A percentile compares a stretch with the other conserved stretches of the same genome.
Evolutionary conservation across 179 eudicot genomes (phyloP).

Genomic region (Silene vulgaris): DNA sequence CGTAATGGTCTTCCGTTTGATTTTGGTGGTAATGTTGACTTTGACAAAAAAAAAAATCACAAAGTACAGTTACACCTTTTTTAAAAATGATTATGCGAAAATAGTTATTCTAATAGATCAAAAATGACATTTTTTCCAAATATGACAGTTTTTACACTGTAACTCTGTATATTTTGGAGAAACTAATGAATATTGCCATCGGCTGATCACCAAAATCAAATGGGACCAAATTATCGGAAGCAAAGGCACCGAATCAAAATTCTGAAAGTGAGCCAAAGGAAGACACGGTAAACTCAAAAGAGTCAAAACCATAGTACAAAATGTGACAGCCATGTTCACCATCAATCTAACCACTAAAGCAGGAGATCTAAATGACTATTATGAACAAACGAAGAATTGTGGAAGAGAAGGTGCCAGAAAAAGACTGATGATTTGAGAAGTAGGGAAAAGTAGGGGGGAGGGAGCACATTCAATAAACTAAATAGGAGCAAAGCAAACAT

Average conservation of each 20-base stretch:
- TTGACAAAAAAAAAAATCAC: not conserved
- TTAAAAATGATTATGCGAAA: not conserved
- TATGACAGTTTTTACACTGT: not conserved
- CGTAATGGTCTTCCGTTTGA: not conserved
- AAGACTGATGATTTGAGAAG: not conserved
- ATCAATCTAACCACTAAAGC: not conserved
- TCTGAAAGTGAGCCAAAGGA: not conserved
- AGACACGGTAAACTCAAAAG: not conserved
- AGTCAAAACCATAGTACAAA: not conserved
- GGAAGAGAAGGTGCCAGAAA: not conserved
- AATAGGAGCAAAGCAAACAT: conserved; percentile 7
- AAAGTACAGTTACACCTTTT: not conserved
- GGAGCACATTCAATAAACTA: not conserved
- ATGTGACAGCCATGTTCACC: conserved; percentile 1
- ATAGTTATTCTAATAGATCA: not conserved
- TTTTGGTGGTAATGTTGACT: not conserved
- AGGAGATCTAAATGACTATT: not conserved
- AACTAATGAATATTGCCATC: not conserved
- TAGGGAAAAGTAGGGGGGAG: not conserved
- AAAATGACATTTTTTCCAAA: not conserved
- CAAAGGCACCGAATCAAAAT: not conserved
- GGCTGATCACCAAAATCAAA: too few species aligned
- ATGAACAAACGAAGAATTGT: not conserved
- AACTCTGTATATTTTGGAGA: not conserved
- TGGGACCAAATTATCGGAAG: too few species aligned